Conservation (phyloP, 2,329 filamentous ascomycete genomes). For the Malbranchea cinnamomea region DNA sequence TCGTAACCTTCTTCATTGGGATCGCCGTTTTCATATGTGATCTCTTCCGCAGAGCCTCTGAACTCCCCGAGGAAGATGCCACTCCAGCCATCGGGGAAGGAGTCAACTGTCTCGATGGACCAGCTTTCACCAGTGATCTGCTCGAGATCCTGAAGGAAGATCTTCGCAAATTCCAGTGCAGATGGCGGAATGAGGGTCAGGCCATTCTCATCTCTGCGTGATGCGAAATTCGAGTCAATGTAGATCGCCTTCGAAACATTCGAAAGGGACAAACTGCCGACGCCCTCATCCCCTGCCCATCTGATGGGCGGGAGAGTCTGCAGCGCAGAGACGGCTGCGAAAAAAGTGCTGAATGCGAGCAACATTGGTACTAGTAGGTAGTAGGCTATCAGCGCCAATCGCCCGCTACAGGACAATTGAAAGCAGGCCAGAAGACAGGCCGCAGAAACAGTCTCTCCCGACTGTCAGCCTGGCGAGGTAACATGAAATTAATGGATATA, state of each 20-base stretch:
- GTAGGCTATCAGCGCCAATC: too few relatives aligned
- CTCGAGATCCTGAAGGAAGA: constrained; percentile 32
- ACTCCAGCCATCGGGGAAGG: constrained; percentile 17
- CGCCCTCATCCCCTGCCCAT: constrained; percentile 9
- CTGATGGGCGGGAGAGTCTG: constrained; percentile 27
- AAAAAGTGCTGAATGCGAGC: constrained; percentile 3
- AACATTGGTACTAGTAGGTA: too few relatives aligned
- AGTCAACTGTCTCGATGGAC: constrained; percentile 25
- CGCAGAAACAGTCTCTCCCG: too few relatives aligned
- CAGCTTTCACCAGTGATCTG: constrained; percentile 27
- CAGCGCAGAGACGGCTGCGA: constrained; percentile 17
- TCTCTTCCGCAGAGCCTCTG: constrained; percentile 12
- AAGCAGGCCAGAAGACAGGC: too few relatives aligned
- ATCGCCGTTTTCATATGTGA: constrained; percentile 34
- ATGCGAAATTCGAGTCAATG: constrained; percentile 26
- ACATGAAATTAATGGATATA: too few relatives aligned
- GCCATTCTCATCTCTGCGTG: constrained; percentile 28
- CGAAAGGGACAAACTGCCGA: constrained; percentile 13
- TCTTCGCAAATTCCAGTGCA: constrained; percentile 34
- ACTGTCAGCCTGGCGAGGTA: too few relatives aligned
- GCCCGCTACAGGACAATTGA: too few relatives aligned
- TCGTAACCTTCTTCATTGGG: constrained; percentile 37
- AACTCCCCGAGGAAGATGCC: constrained; percentile 32
- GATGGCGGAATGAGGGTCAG: constrained; percentile 39
- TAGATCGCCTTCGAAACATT: constrained; percentile 23